Base-by-base conservation (phyloP, 2,329 filamentous ascomycete species). In the Neofusicoccum sp. region DNA sequence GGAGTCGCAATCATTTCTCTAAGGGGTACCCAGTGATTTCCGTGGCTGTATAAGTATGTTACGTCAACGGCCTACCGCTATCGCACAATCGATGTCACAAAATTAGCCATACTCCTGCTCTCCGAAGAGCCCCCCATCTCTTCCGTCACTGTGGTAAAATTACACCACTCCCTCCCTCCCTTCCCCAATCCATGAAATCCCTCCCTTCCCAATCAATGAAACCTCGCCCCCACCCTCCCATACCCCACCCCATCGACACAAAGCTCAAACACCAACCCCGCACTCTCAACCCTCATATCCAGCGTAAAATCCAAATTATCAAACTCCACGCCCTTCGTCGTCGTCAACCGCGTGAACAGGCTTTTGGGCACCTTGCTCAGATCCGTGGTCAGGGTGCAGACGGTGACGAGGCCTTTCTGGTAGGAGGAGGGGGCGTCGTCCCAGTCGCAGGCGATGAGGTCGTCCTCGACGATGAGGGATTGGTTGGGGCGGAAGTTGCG, bases 381-480 rank as follows among this genome's bases (percentile, higher is more conserved):
- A 68, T 93, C 89, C 14, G 90, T 93, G n/a, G 86, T 91, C 40
- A 93, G 78, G 1, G 89, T 93, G 74, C 89, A 93, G 28, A 93
- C 89, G 65, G 89, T 86, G 53, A 88, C 82, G 11, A 93, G 79
- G 4, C 70, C 72, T 60, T 78, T 76, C n/a, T 70, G 69, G 66
- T 73, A 78, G 1, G 78, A 75, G 28, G 79, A 80, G 0, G 86
- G 89, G 5, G 86, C 87, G 57, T 81, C 80, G 64, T 92, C 89
- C 3, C 84, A 82, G 61, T 90, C 88, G 67, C 87, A 91, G 3
- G 88, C 89, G 63, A 93, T 90, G 38, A 93, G 78, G 68, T 93
- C 89, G 73, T 93, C 90, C 56, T 90, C 89, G 5, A 93, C 90
- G 3, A 91, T 75, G 6, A 92, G 82, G 0, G 87, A 89, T 73